Evolutionary conservation across 2,329 filamentous ascomycete genomes (phyloP), one percentile per base, ranked within the genome.

Genomic region (Trichoderma aggressivum): DNA sequence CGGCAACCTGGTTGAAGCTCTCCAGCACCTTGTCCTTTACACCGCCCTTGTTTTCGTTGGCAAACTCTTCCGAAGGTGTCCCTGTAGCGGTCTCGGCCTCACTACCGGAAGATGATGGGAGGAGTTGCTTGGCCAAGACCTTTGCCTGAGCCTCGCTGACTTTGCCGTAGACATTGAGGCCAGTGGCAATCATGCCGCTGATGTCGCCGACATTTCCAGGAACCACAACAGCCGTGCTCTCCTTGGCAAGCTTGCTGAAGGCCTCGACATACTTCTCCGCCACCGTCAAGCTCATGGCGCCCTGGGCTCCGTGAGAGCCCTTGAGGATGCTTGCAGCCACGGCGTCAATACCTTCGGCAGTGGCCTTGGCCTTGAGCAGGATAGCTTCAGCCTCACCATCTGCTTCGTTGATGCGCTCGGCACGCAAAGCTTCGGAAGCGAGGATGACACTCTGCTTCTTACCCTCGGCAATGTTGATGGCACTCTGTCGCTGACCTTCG

Each of bases 231-330:
- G 94, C 93, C 4, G 96, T 99, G 76, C 96, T 94, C 85, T 99
- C 94, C 83, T 95, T 96, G 64, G 96, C 96, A 76, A 99, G 85
- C 79, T 94, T 93, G 75, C 88, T 91, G 78, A 98, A 99, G 5
- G 96, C 96, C 59, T 97, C 95, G 66, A 99, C 96, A 77, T 99
- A 99, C 83, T 98, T 97, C 87, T 99, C 96, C 0, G 96, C 96
- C 10, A 99, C 93, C 16, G 88, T 93, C 73, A 99, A 83, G 77
- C 93, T 94, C 58, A 99, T 88, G 30, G 96, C 96, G 39, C 90
- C 89, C 79, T 96, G 92, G 2, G 96, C 96, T 70, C 90, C 87
- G 70, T 89, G 87, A 75, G 91, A 86, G 70, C 94, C 94, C 61
- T 90, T 84, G 21, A 87, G 85, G 73, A 98, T 97, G 56, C 90